A percentile compares a stretch with the other conserved stretches of the same genome.
These are phyloP conservation scores for Aspergillus flavus DNA, from an alignment of 2,329 filamentous ascomycete genomes.

Conservation along the genomic window DNA sequence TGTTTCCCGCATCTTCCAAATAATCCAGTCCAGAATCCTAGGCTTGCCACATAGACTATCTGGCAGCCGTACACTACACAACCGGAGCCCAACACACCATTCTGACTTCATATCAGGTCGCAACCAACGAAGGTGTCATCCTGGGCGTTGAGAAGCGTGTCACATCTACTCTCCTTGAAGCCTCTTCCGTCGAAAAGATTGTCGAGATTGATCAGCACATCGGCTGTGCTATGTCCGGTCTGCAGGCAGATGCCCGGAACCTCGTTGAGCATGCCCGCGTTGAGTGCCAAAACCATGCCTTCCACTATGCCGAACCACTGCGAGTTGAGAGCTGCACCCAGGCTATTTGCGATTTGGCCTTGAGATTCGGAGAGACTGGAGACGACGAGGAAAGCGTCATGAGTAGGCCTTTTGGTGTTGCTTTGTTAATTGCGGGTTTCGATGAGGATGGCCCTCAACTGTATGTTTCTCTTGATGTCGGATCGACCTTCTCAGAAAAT, in stretches of 20 bases:
- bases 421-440: conserved; percentile 91
- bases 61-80: background rate
- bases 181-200: conserved; percentile 98
- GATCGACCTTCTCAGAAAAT: background rate
- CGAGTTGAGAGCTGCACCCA: conserved; percentile 98
- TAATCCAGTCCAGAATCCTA: background rate
- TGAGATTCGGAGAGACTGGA: conserved; percentile 95
- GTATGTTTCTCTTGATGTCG: conserved; percentile 46
- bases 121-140: conserved; percentile 91
- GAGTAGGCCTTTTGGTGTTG: conserved; percentile 95
- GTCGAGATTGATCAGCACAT: conserved; percentile 99
- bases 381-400: conserved; percentile 99
- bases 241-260: conserved; percentile 95
- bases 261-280: conserved; percentile 99
- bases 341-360: conserved; percentile 94
- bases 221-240: conserved; percentile 96
- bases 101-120: conserved; percentile 57
- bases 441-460: conserved; percentile 96
- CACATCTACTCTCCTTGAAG: conserved; percentile 94
- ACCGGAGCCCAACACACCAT: conserved; percentile 8
- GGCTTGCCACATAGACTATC: background rate
- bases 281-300: conserved; percentile 94
- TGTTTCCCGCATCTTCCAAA: conserved; percentile 25
- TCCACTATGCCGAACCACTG: conserved; percentile 96
- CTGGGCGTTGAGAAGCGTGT: conserved; percentile 99